Percentiles rank a stretch among this genome's conserved stretches.
These are phyloP conservation scores for Tetracladium marchalianum DNA, from an alignment of 495 filamentous ascomycete genomes.

Conservation along the genomic window DNA sequence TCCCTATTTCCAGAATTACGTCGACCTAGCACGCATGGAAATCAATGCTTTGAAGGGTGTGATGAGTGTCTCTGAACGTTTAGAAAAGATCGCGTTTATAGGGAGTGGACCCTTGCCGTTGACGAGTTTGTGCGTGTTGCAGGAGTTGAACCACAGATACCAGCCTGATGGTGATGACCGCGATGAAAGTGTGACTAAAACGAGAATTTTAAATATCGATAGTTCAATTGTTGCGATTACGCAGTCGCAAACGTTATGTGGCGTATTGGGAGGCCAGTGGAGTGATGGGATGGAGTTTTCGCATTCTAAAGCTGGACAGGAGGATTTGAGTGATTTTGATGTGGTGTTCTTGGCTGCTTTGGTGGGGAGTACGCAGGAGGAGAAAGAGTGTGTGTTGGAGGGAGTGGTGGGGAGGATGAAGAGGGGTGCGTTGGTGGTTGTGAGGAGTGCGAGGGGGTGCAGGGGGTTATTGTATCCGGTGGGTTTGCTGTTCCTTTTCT, in stretches of 20 bases:
- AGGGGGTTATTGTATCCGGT: conserved; percentile 36
- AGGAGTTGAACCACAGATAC: too few species aligned
- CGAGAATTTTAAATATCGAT: conserved; percentile 27
- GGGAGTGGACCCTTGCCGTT: conserved; percentile 35
- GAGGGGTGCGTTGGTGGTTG: conserved; percentile 27
- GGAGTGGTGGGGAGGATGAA: conserved; percentile 24
- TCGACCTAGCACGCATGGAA: conserved; percentile 32
- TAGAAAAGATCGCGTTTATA: conserved; percentile 25
- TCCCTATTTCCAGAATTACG: conserved; percentile 34
- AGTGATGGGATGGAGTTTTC: conserved; percentile 21
- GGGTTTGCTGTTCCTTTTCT: not conserved
- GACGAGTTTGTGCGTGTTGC: conserved; percentile 25
- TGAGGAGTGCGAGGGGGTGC: conserved; percentile 31
- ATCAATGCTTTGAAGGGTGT: conserved; percentile 23
- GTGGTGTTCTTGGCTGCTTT: conserved; percentile 37
- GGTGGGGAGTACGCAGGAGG: conserved; percentile 26
- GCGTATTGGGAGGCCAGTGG: conserved; percentile 13
- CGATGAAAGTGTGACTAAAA: too few species aligned
- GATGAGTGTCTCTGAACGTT: too few species aligned
- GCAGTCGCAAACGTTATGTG: conserved; percentile 18
- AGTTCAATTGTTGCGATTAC: conserved; percentile 22
- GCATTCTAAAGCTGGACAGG: conserved; percentile 20
- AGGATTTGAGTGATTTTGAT: conserved; percentile 21
- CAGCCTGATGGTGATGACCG: too few species aligned
- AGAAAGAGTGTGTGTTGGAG: conserved; percentile 26